A percentile compares a stretch with the other conserved stretches of the same genome.
Conservation (phyloP, 2,329 filamentous ascomycete species). For the Coniochaeta sp. region DNA sequence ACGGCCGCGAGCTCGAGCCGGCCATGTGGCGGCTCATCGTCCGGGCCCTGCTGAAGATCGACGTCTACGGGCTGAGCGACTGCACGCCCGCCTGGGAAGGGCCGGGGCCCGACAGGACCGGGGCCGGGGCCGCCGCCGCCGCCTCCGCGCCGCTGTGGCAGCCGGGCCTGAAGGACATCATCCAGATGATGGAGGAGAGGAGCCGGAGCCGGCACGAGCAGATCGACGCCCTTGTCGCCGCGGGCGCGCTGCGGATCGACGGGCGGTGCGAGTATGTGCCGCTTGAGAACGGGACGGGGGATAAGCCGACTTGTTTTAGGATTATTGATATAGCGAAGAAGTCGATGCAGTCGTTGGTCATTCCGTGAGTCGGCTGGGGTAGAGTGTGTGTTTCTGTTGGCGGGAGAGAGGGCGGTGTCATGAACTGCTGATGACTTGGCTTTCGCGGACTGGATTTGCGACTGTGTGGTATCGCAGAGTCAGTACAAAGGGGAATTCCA, state of each 20-base stretch:
- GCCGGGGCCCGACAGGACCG: slow-evolving; percentile 8
- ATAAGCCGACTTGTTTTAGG: slow-evolving; percentile 36
- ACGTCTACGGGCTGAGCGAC: slow-evolving; percentile 45
- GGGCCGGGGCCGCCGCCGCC: not conserved
- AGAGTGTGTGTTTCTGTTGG: not conserved
- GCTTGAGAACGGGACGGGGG: slow-evolving; percentile 19
- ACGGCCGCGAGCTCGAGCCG: slow-evolving; percentile 40
- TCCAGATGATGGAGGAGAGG: slow-evolving; percentile 43
- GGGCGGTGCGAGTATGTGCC: slow-evolving; percentile 18
- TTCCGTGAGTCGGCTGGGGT: slow-evolving; percentile 31
- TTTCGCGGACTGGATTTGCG: too few species aligned
- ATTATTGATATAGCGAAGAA: slow-evolving; percentile 47
- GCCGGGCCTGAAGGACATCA: slow-evolving; percentile 46
- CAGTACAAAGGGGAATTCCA: too few species aligned
- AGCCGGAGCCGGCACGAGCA: slow-evolving; percentile 39
- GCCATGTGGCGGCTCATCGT: slow-evolving; percentile 45
- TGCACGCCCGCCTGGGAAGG: not conserved
- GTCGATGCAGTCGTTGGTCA: slow-evolving; percentile 46
- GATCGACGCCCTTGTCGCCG: slow-evolving; percentile 36
- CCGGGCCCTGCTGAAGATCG: slow-evolving; percentile 44
- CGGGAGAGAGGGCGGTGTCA: too few species aligned
- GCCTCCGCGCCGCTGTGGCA: slow-evolving; percentile 25
- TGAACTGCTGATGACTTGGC: too few species aligned
- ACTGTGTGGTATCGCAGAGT: too few species aligned
- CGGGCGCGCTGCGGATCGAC: slow-evolving; percentile 22